Conservation (phyloP, 345 rosid species). For the Durio zibethinus region DNA sequence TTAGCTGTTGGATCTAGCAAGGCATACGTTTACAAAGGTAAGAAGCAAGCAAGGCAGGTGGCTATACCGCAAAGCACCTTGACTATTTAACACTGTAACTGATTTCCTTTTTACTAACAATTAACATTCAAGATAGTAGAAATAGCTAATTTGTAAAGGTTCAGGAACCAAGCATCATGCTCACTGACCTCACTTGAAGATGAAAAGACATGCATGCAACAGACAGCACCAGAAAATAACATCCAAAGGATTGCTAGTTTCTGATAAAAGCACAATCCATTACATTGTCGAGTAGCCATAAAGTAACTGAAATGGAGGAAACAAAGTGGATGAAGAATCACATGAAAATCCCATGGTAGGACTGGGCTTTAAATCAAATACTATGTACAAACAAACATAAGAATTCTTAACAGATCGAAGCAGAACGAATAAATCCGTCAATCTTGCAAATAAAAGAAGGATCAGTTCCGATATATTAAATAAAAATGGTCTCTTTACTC, state of each 20-base stretch:
- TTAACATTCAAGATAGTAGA: background rate
- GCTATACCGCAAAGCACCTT: background rate
- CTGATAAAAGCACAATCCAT: background rate
- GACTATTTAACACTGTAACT: background rate
- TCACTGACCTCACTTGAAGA: slow-evolving; percentile 27
- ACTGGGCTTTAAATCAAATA: background rate
- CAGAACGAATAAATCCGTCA: background rate
- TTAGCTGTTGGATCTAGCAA: background rate
- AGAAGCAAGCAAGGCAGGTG: background rate
- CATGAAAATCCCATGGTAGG: background rate
- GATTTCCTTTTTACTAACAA: background rate
- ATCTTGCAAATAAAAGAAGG: background rate
- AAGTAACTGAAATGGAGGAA: slow-evolving; percentile 14
- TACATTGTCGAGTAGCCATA: slow-evolving; percentile 22
- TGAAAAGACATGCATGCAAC: slow-evolving; percentile 8
- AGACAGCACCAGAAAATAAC: slow-evolving; percentile 15
- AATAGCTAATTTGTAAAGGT: background rate
- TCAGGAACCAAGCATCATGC: background rate
- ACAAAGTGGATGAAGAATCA: background rate
- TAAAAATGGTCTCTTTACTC: background rate
- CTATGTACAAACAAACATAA: background rate
- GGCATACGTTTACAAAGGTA: background rate
- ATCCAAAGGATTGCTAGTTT: slow-evolving; percentile 26
- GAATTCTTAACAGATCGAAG: background rate
- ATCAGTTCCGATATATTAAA: background rate